Conservation (phyloP, 108 stramenopile species). For the Fragilaria radians region DNA sequence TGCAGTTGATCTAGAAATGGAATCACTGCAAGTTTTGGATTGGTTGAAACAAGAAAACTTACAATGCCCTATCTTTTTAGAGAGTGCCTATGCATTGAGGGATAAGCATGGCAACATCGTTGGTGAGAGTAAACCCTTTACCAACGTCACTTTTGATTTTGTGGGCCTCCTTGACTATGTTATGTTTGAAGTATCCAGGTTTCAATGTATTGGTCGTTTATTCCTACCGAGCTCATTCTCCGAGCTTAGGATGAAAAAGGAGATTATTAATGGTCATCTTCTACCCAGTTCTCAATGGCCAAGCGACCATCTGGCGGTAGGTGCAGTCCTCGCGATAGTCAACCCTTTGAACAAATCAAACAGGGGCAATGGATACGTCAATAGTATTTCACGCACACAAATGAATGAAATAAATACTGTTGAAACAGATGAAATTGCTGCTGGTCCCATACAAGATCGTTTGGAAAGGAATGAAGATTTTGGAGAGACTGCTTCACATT, state of each 20-base stretch:
- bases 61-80: slow-evolving; percentile 44
- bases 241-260: slow-evolving; percentile 34
- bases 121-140: slow-evolving; percentile 55
- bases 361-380: no score
- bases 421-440: no score
- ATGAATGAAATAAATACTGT: no score
- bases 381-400: no score
- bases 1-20: slow-evolving; percentile 5
- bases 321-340: slow-evolving; percentile 38
- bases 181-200: slow-evolving; percentile 29
- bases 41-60: slow-evolving; percentile 70
- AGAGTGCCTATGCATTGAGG: slow-evolving; percentile 49
- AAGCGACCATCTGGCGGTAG: slow-evolving; percentile 80
- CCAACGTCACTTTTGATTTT: slow-evolving; percentile 79
- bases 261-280: slow-evolving; percentile 52
- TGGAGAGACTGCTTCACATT: no score
- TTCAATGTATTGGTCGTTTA: slow-evolving; percentile 38
- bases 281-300: slow-evolving; percentile 78
- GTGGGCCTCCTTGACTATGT: slow-evolving; percentile 79
- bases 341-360: no score
- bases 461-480: no score
- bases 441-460: neutral
- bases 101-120: slow-evolving; percentile 12
- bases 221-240: slow-evolving; percentile 54
- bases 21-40: slow-evolving; percentile 38